Percentiles rank a stretch among this genome's conserved stretches.
phyloP scores from a whole-genome alignment of 179 eudicot species.

The Amaranthus tricolor region DNA sequence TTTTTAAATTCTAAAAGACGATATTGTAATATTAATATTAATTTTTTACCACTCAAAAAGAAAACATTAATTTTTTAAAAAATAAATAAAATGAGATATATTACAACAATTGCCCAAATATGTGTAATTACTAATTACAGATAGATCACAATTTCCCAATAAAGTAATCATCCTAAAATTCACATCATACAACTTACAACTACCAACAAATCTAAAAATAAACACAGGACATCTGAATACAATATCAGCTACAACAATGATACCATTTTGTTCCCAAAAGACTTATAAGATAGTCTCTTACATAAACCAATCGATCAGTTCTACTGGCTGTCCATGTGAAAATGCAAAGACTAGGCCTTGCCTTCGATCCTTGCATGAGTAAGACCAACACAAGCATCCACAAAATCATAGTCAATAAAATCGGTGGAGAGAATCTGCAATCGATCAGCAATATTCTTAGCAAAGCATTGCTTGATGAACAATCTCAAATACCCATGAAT shows the following conservation, averaged over 20 bases:
- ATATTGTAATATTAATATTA: not conserved
- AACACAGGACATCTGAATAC: not conserved
- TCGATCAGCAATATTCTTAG: slow-evolving; percentile 51
- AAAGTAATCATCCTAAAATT: not conserved
- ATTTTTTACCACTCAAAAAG: not conserved
- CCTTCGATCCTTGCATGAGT: slow-evolving; percentile 69
- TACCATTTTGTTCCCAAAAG: not conserved
- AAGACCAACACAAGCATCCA: slow-evolving; percentile 78
- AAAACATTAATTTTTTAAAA: not conserved
- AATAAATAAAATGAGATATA: no score
- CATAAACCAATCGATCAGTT: no score
- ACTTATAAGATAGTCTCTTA: not conserved
- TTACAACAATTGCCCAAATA: not conserved
- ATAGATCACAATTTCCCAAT: slow-evolving; percentile 6
- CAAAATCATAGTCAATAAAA: slow-evolving; percentile 80
- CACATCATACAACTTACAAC: slow-evolving; percentile 25
- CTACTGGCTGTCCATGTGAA: no score
- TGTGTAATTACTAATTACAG: not conserved
- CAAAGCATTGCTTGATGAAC: slow-evolving; percentile 58
- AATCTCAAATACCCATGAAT: slow-evolving; percentile 72
- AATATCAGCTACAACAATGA: not conserved
- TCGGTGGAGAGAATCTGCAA: slow-evolving; percentile 82
- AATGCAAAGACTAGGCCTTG: slow-evolving; percentile 19
- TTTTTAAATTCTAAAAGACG: not conserved
- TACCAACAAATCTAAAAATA: not conserved